A percentile compares a stretch with the other conserved stretches of the same genome.
Evolutionary conservation across 2,329 filamentous ascomycete species (phyloP).

Genomic region (Diaporthe amygdali): DNA sequence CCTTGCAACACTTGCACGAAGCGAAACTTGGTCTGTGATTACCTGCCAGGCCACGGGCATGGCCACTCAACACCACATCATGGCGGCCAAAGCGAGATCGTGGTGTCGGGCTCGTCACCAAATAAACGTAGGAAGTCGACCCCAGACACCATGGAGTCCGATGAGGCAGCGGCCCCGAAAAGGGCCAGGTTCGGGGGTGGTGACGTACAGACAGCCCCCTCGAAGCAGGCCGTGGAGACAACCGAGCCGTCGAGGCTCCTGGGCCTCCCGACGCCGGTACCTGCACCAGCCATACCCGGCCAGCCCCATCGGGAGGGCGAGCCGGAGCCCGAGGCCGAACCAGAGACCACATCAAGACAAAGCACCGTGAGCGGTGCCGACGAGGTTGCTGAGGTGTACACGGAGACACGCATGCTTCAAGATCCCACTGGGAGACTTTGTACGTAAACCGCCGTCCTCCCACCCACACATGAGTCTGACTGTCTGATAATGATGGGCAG

Average conservation of each 20-base stretch:
- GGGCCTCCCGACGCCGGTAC: constrained; percentile 29
- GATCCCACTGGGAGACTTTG: constrained; percentile 62
- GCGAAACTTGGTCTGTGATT: constrained; percentile 51
- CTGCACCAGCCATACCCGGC: not conserved
- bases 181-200: constrained; percentile 20
- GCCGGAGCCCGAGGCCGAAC: constrained; percentile 32
- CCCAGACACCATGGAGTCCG: constrained; percentile 13
- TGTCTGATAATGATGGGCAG: constrained; percentile 36
- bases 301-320: constrained; percentile 21
- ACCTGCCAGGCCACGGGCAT: constrained; percentile 36
- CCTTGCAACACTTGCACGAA: constrained; percentile 65
- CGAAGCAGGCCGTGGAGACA: constrained; percentile 22
- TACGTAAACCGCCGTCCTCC: constrained; percentile 40
- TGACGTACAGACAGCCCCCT: not conserved
- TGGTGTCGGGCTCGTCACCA: constrained; percentile 30
- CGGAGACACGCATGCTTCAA: constrained; percentile 62
- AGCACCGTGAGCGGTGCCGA: constrained; percentile 51
- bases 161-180: constrained; percentile 12
- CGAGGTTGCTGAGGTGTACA: constrained; percentile 61
- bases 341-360: constrained; percentile 40
- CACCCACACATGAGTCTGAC: not conserved
- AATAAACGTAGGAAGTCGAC: constrained; percentile 26
- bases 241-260: constrained; percentile 37
- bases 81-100: constrained; percentile 36
- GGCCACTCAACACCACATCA: constrained; percentile 28